These are phyloP conservation scores for Aphanocladium album DNA, from an alignment of 2,329 filamentous ascomycete genomes.

Conservation along the genomic window DNA sequence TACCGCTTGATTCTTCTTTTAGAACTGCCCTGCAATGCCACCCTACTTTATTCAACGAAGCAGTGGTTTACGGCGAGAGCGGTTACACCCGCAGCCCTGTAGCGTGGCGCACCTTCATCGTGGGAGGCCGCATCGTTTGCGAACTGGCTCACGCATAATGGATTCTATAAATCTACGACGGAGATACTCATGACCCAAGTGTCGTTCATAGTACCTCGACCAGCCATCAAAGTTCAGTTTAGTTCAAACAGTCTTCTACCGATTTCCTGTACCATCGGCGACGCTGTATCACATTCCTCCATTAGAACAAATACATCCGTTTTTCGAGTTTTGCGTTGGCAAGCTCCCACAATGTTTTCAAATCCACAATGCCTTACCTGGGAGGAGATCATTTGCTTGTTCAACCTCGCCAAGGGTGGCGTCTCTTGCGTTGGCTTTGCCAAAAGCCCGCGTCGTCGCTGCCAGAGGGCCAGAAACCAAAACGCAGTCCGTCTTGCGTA, in stretches of 20 bases:
- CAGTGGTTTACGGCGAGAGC: background rate
- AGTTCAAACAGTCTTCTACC: background rate
- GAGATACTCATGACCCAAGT: background rate
- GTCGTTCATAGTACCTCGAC: background rate
- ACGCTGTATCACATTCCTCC: background rate
- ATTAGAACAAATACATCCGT: background rate
- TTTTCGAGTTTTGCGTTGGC: background rate
- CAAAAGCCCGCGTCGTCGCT: background rate
- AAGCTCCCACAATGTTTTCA: background rate
- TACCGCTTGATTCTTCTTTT: too few relatives aligned
- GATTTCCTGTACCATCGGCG: background rate
- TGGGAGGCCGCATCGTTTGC: background rate
- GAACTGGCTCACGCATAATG: background rate
- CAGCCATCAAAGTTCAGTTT: background rate
- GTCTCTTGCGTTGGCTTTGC: background rate
- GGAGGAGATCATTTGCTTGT: background rate
- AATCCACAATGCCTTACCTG: background rate
- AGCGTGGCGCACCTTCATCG: background rate
- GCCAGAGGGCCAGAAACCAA: background rate
- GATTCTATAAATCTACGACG: background rate
- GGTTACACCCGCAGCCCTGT: background rate
- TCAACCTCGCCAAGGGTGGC: background rate
- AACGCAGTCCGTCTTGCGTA: background rate
- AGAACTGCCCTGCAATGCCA: too few relatives aligned
- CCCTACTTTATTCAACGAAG: too few relatives aligned